These are phyloP conservation scores for Tricladium varicosporioides DNA, from an alignment of 2,329 filamentous ascomycete genomes.

Conservation along the genomic window DNA sequence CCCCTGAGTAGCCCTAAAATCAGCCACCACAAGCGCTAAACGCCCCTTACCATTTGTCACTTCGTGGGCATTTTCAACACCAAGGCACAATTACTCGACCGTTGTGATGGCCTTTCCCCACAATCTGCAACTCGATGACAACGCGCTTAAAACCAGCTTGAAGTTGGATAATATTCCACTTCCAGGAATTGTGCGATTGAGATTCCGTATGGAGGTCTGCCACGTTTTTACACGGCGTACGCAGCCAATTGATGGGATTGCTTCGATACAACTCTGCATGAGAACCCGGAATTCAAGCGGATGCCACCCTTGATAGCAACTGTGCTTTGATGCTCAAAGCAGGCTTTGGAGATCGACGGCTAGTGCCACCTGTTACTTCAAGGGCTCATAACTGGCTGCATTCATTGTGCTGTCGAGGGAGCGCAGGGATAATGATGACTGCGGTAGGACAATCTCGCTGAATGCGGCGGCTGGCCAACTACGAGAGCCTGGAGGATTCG, in stretches of 20 bases:
- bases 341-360: background rate
- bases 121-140: background rate
- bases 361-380: background rate
- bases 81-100: too few species aligned
- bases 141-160: background rate
- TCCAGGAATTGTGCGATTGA: background rate
- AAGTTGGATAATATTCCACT: background rate
- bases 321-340: background rate
- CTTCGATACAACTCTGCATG: background rate
- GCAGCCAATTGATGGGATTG: background rate
- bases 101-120: background rate
- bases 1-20: background rate
- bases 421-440: background rate
- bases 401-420: background rate
- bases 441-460: background rate
- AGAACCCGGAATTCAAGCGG: background rate
- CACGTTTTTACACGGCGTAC: background rate
- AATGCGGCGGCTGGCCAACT: background rate
- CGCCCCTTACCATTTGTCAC: too few species aligned
- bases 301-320: background rate
- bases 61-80: too few species aligned
- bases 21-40: background rate
- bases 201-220: background rate
- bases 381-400: background rate
- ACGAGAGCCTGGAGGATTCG: background rate